Base-by-base conservation (phyloP, 352 stramenopile species). In the Thraustochytrium striatum region DNA sequence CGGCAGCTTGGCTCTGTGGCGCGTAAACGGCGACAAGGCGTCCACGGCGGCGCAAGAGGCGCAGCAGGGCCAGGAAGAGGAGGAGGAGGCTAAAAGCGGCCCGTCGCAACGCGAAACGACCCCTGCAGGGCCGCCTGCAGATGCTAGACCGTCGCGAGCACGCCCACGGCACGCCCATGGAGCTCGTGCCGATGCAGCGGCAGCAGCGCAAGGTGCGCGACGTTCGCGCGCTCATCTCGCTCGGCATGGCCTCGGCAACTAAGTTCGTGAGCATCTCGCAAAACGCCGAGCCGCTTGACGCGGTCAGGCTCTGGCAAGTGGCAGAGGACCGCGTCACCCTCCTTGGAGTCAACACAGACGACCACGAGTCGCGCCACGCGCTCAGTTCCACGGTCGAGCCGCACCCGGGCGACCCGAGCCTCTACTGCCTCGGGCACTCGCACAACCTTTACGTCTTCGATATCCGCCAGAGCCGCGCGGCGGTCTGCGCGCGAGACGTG, bases 221-320 rank as follows among this genome's bases (percentile, higher is more conserved):
- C 47, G 16, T 16, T 55, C 16, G 47, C 25, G 47, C 47, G 16
- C 25, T 55, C 47, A 55, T n/a, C n/a, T n/a, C n/a, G n/a, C n/a
- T n/a, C 59, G 50, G 59, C 41, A 7, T 53, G 30, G 32, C 9
- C 38, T 70, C 44, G 21, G 32, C 50, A 8, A 70, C 21, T 44
- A 11, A 28, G 0, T 50, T 75, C 39, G 65, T 75, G 5, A 75
- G 11, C 65, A 38, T 75, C 36, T 21, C 44, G 32, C 65, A 30
- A 7, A 13, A 39, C 19, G 0, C 59, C 55, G 25, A 50, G 7
- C 9, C n/a, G 36, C 19, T 53, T 38, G 52, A 50, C n/a, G 41
- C 1, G 1, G 52, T 75, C 11, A 2, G 43, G 52, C 44, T 75
- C 8, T 75, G 65, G 65, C 33, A 75, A 21, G 65, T 61, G 5